Conservation (phyloP, 2,329 filamentous ascomycete species). For the Penicillium vulpinum region DNA sequence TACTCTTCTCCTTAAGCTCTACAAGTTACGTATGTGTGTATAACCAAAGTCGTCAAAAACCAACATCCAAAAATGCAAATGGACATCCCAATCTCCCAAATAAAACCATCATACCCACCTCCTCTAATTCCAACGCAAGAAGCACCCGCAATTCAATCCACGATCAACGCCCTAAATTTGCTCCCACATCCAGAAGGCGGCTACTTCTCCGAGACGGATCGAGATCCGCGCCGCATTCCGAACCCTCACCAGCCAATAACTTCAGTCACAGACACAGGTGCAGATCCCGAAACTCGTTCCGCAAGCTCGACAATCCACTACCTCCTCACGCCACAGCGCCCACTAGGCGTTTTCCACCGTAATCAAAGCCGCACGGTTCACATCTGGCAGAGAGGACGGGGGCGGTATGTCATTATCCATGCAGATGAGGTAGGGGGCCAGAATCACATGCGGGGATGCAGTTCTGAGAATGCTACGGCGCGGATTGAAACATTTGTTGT, state of each 20-base stretch:
- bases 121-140: not conserved
- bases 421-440: slow-evolving; percentile 25
- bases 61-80: not conserved
- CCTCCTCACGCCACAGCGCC: slow-evolving; percentile 57
- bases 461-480: slow-evolving; percentile 18
- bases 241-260: slow-evolving; percentile 47
- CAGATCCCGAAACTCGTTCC: slow-evolving; percentile 38
- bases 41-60: not conserved
- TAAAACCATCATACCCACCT: not conserved
- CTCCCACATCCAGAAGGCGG: slow-evolving; percentile 63
- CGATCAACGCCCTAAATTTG: slow-evolving; percentile 52
- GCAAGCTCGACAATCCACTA: slow-evolving; percentile 66
- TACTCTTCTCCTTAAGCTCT: not conserved
- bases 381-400: slow-evolving; percentile 63
- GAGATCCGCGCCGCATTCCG: slow-evolving; percentile 52
- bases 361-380: slow-evolving; percentile 65
- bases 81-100: not conserved
- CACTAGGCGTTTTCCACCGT: slow-evolving; percentile 63
- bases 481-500: slow-evolving; percentile 66
- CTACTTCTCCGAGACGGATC: slow-evolving; percentile 64
- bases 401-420: slow-evolving; percentile 65
- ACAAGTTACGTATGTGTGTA: not conserved
- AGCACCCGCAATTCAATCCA: slow-evolving; percentile 26
- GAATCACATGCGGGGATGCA: not conserved
- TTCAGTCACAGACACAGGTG: slow-evolving; percentile 34